Percentiles rank a stretch among this genome's conserved stretches.
phyloP scores from a whole-genome alignment of 2,329 filamentous ascomycete genomes.

The Microsporum audouinii region DNA sequence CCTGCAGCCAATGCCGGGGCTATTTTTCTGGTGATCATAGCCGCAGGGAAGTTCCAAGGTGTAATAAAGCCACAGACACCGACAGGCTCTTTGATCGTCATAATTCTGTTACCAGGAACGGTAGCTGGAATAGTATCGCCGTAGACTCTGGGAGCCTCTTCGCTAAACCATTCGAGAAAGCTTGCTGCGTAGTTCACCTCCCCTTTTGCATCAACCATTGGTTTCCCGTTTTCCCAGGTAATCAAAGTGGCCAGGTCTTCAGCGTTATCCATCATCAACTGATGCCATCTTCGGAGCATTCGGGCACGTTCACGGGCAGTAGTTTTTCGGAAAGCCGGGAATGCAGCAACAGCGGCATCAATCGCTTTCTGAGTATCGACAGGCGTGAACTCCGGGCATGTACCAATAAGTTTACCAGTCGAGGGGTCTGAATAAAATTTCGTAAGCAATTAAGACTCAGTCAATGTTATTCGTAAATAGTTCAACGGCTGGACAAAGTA shows the following conservation, averaged over 20 bases:
- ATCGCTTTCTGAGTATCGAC: constrained; percentile 74
- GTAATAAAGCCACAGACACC: constrained; percentile 58
- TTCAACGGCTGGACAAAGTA: not conserved
- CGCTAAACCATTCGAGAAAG: constrained; percentile 54
- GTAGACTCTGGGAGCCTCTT: constrained; percentile 47
- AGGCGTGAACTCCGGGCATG: constrained; percentile 66
- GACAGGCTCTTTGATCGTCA: constrained; percentile 55
- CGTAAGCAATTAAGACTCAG: not conserved
- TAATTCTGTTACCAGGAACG: constrained; percentile 48
- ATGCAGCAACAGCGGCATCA: constrained; percentile 63
- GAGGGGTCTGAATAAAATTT: constrained; percentile 54
- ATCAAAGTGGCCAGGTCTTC: constrained; percentile 56
- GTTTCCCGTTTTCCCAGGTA: constrained; percentile 61
- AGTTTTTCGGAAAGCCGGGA: constrained; percentile 49
- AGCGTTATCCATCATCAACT: constrained; percentile 53
- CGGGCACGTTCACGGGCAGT: constrained; percentile 50
- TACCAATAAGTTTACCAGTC: constrained; percentile 68
- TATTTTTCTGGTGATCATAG: constrained; percentile 43
- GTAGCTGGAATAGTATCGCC: constrained; percentile 52
- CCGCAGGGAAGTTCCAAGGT: constrained; percentile 53
- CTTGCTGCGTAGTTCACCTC: constrained; percentile 48
- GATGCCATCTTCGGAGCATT: constrained; percentile 56
- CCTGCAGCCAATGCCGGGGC: constrained; percentile 68
- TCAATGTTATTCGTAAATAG: not conserved
- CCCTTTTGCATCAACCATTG: constrained; percentile 48